Percentiles rank a stretch among this genome's conserved stretches.
Conservation (phyloP, 495 filamentous ascomycete species). For the Talaromyces borbonicus region DNA sequence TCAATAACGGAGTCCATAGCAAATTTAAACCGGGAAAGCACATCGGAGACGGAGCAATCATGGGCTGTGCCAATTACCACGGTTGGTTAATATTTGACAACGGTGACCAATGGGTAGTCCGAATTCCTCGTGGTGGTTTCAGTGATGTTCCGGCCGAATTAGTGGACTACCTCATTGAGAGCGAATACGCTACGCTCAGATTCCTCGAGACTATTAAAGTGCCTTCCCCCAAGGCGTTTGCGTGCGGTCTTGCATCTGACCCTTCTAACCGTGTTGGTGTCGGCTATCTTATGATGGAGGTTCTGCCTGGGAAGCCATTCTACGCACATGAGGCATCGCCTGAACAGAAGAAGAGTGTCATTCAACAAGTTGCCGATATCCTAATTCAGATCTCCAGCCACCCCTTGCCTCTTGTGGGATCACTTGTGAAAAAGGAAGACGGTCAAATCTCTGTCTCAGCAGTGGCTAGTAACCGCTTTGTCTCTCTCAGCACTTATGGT, state of each 20-base stretch:
- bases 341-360: slow-evolving; percentile 17
- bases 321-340: slow-evolving; percentile 16
- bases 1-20: not conserved
- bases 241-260: slow-evolving; percentile 11
- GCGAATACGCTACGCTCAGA: slow-evolving; percentile 22
- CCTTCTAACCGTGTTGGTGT: slow-evolving; percentile 21
- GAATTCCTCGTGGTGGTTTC: slow-evolving; percentile 9
- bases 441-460: slow-evolving; percentile 7
- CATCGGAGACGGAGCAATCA: not conserved
- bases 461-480: slow-evolving; percentile 15
- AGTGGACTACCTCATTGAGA: slow-evolving; percentile 17
- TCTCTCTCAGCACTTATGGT: slow-evolving; percentile 9
- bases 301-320: slow-evolving; percentile 21
- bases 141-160: slow-evolving; percentile 11
- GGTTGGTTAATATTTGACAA: slow-evolving; percentile 11
- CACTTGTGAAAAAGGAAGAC: slow-evolving; percentile 10
- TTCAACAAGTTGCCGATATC: slow-evolving; percentile 25
- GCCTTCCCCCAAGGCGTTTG: slow-evolving; percentile 11
- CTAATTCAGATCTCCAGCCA: slow-evolving; percentile 25
- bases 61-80: slow-evolving; percentile 21
- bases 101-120: slow-evolving; percentile 9
- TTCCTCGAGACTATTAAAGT: slow-evolving; percentile 18
- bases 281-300: slow-evolving; percentile 31
- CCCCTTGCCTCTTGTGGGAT: slow-evolving; percentile 18
- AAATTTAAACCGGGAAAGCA: not conserved